phyloP scores from a whole-genome alignment of 2,329 filamentous ascomycete genomes.

The Esteya vermicola region DNA sequence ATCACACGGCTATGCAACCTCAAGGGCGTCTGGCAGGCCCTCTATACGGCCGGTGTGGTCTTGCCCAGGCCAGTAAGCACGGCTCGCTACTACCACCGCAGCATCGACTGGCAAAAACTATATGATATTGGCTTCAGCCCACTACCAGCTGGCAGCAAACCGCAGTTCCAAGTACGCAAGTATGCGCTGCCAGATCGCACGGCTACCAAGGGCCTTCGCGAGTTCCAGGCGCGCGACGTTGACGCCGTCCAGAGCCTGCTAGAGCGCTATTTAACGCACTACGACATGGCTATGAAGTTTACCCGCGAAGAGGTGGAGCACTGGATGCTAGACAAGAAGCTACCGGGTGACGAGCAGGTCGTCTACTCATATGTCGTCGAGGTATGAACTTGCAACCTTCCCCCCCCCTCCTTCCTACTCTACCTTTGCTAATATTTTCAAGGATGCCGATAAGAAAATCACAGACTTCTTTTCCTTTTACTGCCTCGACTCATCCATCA shows the following conservation, averaged over 20 bases:
- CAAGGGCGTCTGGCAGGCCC: slow-evolving; percentile 78
- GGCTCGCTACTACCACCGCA: slow-evolving; percentile 88
- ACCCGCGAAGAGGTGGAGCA: slow-evolving; percentile 69
- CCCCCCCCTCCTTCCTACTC: neutral
- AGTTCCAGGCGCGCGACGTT: slow-evolving; percentile 68
- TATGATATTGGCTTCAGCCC: slow-evolving; percentile 91
- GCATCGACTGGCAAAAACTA: slow-evolving; percentile 90
- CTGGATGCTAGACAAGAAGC: slow-evolving; percentile 66
- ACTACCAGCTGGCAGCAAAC: slow-evolving; percentile 70
- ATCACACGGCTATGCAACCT: slow-evolving; percentile 87
- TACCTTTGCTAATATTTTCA: slow-evolving; percentile 11
- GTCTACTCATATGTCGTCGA: slow-evolving; percentile 92
- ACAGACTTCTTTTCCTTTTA: slow-evolving; percentile 98
- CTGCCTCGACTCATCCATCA: slow-evolving; percentile 82
- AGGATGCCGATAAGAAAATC: slow-evolving; percentile 58
- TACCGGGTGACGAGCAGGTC: slow-evolving; percentile 56
- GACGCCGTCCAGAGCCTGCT: slow-evolving; percentile 62
- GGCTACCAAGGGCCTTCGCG: slow-evolving; percentile 58
- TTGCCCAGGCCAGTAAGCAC: slow-evolving; percentile 86
- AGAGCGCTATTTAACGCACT: slow-evolving; percentile 62
- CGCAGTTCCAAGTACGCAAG: slow-evolving; percentile 69
- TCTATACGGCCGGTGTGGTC: slow-evolving; percentile 87
- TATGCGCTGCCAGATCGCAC: slow-evolving; percentile 70
- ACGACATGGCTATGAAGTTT: slow-evolving; percentile 75
- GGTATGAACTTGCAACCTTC: slow-evolving; percentile 23